Base-by-base conservation (phyloP, 169 alveolate species). In the Cryptosporidium bovis region DNA sequence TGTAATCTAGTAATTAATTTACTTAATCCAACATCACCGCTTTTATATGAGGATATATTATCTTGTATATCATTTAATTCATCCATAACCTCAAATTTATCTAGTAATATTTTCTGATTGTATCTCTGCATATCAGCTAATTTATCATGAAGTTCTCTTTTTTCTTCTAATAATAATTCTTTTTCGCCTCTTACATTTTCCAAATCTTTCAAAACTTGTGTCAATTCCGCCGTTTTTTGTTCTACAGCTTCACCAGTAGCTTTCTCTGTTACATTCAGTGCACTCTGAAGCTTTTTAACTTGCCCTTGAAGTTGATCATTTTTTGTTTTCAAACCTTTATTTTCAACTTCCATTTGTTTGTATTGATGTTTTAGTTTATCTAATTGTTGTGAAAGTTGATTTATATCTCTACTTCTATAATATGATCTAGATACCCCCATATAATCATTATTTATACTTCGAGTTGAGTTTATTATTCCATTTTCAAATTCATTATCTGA, bases 171-270 rank as follows among this genome's bases (percentile, higher is more conserved):
- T 20, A 77, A 66, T 58, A 77, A 71, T 33, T 77, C 87, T 62
- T 44, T 77, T 48, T 77, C 87, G 18, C 87, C 40, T 50, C 71
- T 77, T 46, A 77, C 71, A 77, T 77, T 77, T 20, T 64, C 64
- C 13, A 77, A 15, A 48, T 77, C 71, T 62, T 77, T 71, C 27
- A 20, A 58, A 62, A 77, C 71, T 48, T 77, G 87, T 15, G 87
- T 77, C n/a, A 77, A 60, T 46, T 77, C 87, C 34, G 71, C 87
- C 24, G 87, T 62, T 50, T 77, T 77, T 77, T 77, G 87, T 15
- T 77, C 87, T 1, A 77, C 87, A 55, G 87, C 87, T 29, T 77
- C 87, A 77, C 87, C 64, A 3, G 87, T 77, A 36, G 87, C 87
- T 50, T 77, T 77, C 64, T 77, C 87, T 29, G 87, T 77, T 5